These are phyloP conservation scores for Salvia splendens DNA, from an alignment of 257 asterid species.

Conservation along the genomic window DNA sequence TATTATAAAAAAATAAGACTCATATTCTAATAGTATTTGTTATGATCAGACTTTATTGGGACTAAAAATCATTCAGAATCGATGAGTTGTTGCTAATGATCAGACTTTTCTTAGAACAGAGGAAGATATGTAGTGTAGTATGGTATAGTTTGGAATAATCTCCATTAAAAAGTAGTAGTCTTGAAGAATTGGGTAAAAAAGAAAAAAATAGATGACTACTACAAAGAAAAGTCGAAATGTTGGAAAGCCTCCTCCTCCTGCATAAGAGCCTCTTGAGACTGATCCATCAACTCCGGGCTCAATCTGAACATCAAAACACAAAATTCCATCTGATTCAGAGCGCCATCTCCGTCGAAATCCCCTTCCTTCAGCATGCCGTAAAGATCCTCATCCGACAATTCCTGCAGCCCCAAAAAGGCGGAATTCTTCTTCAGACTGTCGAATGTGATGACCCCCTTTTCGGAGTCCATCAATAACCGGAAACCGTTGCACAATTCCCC, in stretches of 20 bases:
- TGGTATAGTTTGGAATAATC: not conserved
- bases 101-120: too few relatives aligned
- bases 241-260: conserved; percentile 38
- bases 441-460: conserved; percentile 52
- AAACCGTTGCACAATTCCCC: conserved; percentile 55
- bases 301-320: conserved; percentile 60
- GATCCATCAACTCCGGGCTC: conserved; percentile 62
- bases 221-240: conserved; percentile 35
- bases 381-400: conserved; percentile 45
- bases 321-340: conserved; percentile 62
- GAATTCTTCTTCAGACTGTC: conserved; percentile 49
- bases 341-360: conserved; percentile 64
- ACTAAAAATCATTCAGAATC: too few relatives aligned
- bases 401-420: conserved; percentile 43
- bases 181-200: conserved; percentile 15
- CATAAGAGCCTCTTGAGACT: conserved; percentile 49
- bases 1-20: too few relatives aligned
- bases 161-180: conserved; percentile 10
- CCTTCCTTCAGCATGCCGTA: conserved; percentile 45
- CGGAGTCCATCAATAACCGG: conserved; percentile 45
- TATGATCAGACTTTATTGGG: too few relatives aligned
- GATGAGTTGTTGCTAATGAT: too few relatives aligned
- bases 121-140: too few relatives aligned
- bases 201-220: not conserved
- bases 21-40: too few relatives aligned